These are phyloP conservation scores for Cercospora berteroae DNA, from an alignment of 2,329 filamentous ascomycete species.

Conservation along the genomic window DNA sequence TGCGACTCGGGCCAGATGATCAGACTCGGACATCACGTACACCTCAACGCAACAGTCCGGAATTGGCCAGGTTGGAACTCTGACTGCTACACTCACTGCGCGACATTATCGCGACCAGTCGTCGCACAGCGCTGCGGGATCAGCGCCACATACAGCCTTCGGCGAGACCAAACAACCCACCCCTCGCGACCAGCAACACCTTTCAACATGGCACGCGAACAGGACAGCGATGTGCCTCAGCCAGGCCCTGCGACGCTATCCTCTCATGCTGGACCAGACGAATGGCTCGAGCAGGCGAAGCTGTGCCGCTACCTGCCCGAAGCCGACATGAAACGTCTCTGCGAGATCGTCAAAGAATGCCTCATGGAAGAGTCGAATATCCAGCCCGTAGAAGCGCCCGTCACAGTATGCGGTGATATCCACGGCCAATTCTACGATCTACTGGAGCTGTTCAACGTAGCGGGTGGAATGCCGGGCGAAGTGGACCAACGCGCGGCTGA, in stretches of 20 bases:
- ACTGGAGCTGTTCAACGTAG: conserved; percentile 92
- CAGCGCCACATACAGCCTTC: background rate
- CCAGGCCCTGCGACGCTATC: conserved; percentile 85
- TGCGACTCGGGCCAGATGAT: conserved; percentile 4
- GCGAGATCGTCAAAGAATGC: conserved; percentile 97
- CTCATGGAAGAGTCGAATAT: conserved; percentile 99
- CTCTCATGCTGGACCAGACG: conserved; percentile 81
- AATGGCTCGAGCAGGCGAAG: conserved; percentile 96
- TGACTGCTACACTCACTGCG: background rate
- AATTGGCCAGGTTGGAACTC: background rate
- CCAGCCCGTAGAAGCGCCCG: conserved; percentile 92
- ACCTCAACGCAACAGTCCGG: background rate
- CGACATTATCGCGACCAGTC: background rate
- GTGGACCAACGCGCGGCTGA: conserved; percentile 33
- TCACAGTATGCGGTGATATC: conserved; percentile 96
- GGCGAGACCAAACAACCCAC: background rate
- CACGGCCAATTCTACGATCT: conserved; percentile 99
- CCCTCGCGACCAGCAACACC: background rate
- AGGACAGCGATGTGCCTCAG: conserved; percentile 67
- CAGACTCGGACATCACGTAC: background rate
- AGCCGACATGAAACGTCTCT: conserved; percentile 95
- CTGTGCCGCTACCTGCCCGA: conserved; percentile 97
- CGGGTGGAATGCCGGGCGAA: conserved; percentile 92
- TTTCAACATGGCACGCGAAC: conserved; percentile 47
- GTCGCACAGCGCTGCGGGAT: background rate